Conservation (phyloP, 2,329 filamentous ascomycete genomes). For the Penicillium frequentans region DNA sequence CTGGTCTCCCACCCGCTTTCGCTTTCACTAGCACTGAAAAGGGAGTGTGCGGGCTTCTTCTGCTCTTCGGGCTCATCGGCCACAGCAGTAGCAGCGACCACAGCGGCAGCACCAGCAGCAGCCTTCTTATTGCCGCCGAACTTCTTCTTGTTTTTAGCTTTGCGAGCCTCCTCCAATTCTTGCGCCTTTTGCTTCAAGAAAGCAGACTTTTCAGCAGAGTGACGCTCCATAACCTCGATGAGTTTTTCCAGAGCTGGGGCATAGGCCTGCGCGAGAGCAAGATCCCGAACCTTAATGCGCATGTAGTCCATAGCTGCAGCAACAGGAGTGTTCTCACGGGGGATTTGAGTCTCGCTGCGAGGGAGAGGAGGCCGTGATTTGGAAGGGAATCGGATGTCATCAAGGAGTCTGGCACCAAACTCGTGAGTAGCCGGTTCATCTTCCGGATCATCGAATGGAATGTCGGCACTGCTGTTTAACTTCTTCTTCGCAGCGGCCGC, state of each 20-base stretch:
- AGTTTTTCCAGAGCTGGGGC: slow-evolving; percentile 57
- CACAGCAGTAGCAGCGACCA: slow-evolving; percentile 4
- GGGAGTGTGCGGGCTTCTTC: slow-evolving; percentile 13
- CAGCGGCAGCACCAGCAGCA: slow-evolving; percentile 3
- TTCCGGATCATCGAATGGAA: slow-evolving; percentile 29
- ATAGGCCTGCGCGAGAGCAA: slow-evolving; percentile 57
- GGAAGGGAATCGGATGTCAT: slow-evolving; percentile 14
- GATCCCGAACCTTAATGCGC: slow-evolving; percentile 60
- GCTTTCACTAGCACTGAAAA: slow-evolving; percentile 39
- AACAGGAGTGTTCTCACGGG: slow-evolving; percentile 47
- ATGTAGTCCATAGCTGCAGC: slow-evolving; percentile 65
- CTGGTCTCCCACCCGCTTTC: slow-evolving; percentile 38
- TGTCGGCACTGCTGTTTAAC: slow-evolving; percentile 17
- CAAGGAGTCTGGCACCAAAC: slow-evolving; percentile 8
- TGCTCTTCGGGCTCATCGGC: slow-evolving; percentile 5
- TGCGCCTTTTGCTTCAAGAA: slow-evolving; percentile 19
- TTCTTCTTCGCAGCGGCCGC: slow-evolving; percentile 5
- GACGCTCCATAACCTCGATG: slow-evolving; percentile 44
- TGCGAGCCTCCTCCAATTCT: slow-evolving; percentile 22
- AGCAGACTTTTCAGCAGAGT: slow-evolving; percentile 27
- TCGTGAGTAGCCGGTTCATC: slow-evolving; percentile 5
- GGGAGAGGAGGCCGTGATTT: neutral
- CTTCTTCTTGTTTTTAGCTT: slow-evolving; percentile 25
- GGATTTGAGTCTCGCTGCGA: slow-evolving; percentile 24
- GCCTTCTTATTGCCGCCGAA: slow-evolving; percentile 12